Evolutionary conservation across 129 eudicot species (phyloP), one percentile per base, ranked within the genome.

Genomic region (Solidago caesia): DNA sequence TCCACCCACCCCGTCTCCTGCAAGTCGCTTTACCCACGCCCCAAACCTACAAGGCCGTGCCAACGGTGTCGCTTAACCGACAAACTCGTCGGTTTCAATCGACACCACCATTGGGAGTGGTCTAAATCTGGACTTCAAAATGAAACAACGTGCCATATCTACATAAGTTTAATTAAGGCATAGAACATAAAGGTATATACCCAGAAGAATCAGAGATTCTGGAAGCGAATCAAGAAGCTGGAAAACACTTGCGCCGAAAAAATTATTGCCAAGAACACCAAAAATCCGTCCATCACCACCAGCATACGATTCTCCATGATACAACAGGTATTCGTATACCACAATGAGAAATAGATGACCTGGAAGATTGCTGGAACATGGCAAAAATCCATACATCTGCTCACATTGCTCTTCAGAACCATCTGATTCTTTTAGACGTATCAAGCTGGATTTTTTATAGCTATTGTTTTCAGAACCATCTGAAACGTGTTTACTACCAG

Each of bases 341-440:
- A 87, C 33, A 39, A 89, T 84, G 8, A 89, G 87, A 74, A 89
- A 90, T 27, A 87, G 39, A 74, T 92, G 86, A 33, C 98, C 96
- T 7, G 69, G 11, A 6, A 77, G 60, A 66, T 67, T 92, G n/a
- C 74, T 78, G 27, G 98, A 77, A 68, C 98, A 92, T 3, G 98
- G 98, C 63, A 92, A 52, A 62, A 92, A 90, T 13, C 96, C 98
- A 15, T 92, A 92, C 87, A 81, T 85, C 52, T 87, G 87, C 76
- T 81, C 82, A 14, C 96, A 90, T 4, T 41, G 45, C 44, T 39
- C 81, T 43, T 68, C 74, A 15, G 79, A 64, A 26, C 73, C 72
- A 42, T 55, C 76, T 47, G 70, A 64, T 63, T 68, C 74, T 53
- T 59, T 67, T 59, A 82, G 58, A 52, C 14, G 52, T n/a, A 82